Conservation (phyloP, 2,329 filamentous ascomycete species). For the Paecilomyces variotii region DNA sequence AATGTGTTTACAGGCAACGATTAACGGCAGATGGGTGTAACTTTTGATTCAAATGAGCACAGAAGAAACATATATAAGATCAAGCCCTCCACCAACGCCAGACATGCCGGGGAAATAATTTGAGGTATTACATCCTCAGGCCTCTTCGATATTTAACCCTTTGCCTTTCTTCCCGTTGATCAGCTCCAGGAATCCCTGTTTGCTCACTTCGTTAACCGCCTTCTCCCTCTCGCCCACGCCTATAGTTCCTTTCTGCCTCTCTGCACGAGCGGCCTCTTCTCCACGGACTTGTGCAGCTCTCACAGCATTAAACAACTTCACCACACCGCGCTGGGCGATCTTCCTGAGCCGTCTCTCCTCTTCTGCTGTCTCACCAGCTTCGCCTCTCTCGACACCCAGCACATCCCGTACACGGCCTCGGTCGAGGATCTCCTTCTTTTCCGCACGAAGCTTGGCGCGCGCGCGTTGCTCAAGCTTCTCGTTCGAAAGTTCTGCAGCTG, state of each 20-base stretch:
- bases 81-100: slow-evolving; percentile 20
- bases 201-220: slow-evolving; percentile 90
- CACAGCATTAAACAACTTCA: slow-evolving; percentile 94
- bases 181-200: slow-evolving; percentile 85
- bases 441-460: slow-evolving; percentile 65
- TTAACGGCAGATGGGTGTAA: not conserved
- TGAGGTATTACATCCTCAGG: slow-evolving; percentile 17
- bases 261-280: slow-evolving; percentile 60
- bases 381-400: slow-evolving; percentile 52
- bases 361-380: slow-evolving; percentile 50
- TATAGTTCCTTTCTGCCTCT: slow-evolving; percentile 63
- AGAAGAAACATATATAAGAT: slow-evolving; percentile 7
- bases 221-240: slow-evolving; percentile 75
- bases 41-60: slow-evolving; percentile 1
- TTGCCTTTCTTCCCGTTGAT: slow-evolving; percentile 56
- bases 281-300: slow-evolving; percentile 86
- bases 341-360: slow-evolving; percentile 75
- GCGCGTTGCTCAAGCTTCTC: slow-evolving; percentile 75
- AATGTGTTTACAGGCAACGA: not conserved
- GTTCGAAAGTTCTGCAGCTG: slow-evolving; percentile 65
- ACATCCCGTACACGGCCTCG: slow-evolving; percentile 87
- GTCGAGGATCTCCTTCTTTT: slow-evolving; percentile 71
- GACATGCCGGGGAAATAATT: slow-evolving; percentile 16
- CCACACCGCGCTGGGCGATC: slow-evolving; percentile 85
- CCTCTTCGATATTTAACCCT: slow-evolving; percentile 38